Percentiles rank a stretch among this genome's conserved stretches.
Evolutionary conservation across 2,329 filamentous ascomycete species (phyloP).

Genomic region (Penicillium sp.): DNA sequence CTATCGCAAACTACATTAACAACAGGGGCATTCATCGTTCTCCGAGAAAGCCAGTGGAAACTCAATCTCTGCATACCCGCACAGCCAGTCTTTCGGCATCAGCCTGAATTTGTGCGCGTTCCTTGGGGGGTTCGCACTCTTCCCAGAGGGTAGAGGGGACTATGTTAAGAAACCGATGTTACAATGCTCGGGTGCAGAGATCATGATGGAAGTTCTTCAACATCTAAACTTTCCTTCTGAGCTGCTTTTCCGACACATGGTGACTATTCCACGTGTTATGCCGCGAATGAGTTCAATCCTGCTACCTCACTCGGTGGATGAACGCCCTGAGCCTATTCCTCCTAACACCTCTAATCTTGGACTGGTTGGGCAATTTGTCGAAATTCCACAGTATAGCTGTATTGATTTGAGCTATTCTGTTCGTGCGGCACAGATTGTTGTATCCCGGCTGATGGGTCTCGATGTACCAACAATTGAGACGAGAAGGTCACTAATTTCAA

Average conservation of each 20-base stretch:
- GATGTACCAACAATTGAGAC: neutral
- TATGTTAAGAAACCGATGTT: constrained; percentile 44
- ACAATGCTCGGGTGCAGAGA: constrained; percentile 43
- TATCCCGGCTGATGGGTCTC: constrained; percentile 20
- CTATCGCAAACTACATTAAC: constrained; percentile 36
- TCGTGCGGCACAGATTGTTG: constrained; percentile 22
- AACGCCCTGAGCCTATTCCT: constrained; percentile 44
- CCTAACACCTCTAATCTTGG: constrained; percentile 40
- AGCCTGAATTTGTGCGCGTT: constrained; percentile 35
- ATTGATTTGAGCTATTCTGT: constrained; percentile 22
- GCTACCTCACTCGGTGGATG: constrained; percentile 34
- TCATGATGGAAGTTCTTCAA: constrained; percentile 41
- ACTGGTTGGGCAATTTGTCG: constrained; percentile 40
- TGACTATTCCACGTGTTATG: constrained; percentile 42
- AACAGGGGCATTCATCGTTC: constrained; percentile 38
- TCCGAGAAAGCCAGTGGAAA: constrained; percentile 45
- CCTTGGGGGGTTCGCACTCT: constrained; percentile 46
- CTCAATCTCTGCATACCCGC: constrained; percentile 43
- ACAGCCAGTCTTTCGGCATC: constrained; percentile 45
- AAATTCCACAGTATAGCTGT: constrained; percentile 16
- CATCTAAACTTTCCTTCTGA: constrained; percentile 40
- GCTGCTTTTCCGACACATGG: constrained; percentile 27
- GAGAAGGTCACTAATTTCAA: neutral
- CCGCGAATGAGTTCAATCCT: constrained; percentile 43
- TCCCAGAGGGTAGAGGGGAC: constrained; percentile 38